Conservation (phyloP, 768 basidiomycete species). For the Chalciporus pseudorubinellus region DNA sequence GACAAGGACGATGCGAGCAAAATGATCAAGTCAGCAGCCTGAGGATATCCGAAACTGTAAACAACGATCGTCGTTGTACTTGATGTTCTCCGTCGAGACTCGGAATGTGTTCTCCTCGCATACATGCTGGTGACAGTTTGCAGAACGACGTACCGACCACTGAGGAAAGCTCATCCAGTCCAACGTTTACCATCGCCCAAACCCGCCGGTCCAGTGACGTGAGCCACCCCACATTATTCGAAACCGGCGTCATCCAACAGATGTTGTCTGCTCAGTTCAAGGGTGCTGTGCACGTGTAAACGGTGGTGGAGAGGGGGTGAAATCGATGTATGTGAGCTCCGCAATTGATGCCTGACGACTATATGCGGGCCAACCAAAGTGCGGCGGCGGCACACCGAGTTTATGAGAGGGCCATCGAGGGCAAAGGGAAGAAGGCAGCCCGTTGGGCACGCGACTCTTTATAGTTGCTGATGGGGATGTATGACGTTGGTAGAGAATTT, state of each 20-base stretch:
- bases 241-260: neutral
- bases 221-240: neutral
- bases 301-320: neutral
- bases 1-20: too few species aligned
- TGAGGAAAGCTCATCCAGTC: too few species aligned
- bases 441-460: neutral
- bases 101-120: too few species aligned
- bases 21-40: too few species aligned
- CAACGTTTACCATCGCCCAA: too few species aligned
- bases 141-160: too few species aligned
- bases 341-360: neutral
- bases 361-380: neutral
- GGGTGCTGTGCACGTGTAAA: neutral
- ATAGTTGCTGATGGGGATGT: neutral
- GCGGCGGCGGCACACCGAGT: neutral
- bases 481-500: too few species aligned
- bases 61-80: too few species aligned
- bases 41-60: too few species aligned
- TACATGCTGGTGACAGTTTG: too few species aligned
- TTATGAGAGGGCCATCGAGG: neutral
- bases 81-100: too few species aligned
- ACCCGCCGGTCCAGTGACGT: neutral
- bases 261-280: neutral
- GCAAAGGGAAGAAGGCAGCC: neutral
- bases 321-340: neutral